Evolutionary conservation across 257 asterid species (phyloP), one percentile per base, ranked within the genome.

Genomic region (Solanum phureja): DNA sequence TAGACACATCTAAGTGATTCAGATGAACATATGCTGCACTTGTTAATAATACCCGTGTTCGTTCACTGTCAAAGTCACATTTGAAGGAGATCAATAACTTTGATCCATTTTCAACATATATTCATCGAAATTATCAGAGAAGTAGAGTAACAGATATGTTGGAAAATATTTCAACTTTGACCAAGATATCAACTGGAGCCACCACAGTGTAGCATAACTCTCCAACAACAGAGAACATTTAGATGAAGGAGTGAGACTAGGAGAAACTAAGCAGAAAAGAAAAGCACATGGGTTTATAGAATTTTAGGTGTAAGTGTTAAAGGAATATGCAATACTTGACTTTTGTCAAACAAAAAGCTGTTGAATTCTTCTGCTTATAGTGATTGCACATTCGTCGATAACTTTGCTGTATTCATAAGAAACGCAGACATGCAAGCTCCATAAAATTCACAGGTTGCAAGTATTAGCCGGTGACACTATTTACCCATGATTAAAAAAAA

Each of bases 21-120:
- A 97, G 94, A 93, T 95, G 99, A 91, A 97, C 94, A 89, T 88
- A 95, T 37, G 98, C 99, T 40, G 99, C 98, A 91, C 95, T 97
- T 84, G 94, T 94, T 86, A 97, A 90, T 74, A 94, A 88, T 13
- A 76, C 93, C 81, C 90, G 92, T 4, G 96, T 93, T 89, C 95
- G 87, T 89, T 95, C 98, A 89, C 99, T 97, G 98, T 87, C 90
- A 91, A 90, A 85, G 40, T 66, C 88, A 87, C 88, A 19, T 49
- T 74, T 14, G 69, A 71, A 40, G 75, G 14, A 64, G 73, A 86
- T 33, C 58, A 24, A 31, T 60, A 73, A 71, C n/a, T n/a, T 88
- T 52, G 37, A 69, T 23, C 40, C 5, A 8, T 11, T 31, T 29
- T 49, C 29, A 31, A 31, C 44, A 82, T 18, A 19, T 82, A 10